phyloP scores from a whole-genome alignment of 306 rosid species.

The Vigna radiata region DNA sequence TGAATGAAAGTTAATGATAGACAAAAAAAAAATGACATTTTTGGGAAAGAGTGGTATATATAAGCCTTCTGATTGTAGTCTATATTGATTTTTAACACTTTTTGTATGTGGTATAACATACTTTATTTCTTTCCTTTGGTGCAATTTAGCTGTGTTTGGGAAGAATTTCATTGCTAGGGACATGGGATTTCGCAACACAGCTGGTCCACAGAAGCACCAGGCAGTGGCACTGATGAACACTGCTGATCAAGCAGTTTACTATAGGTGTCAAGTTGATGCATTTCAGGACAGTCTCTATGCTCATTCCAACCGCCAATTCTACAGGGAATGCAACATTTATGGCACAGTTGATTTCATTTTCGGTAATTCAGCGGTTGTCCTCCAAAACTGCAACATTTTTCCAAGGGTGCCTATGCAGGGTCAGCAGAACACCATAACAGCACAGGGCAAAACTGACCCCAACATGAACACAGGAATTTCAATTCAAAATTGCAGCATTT shows the following conservation, averaged over 20 bases:
- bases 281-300: constrained; percentile 77
- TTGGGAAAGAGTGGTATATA: neutral
- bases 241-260: constrained; percentile 67
- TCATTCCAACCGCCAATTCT: constrained; percentile 70
- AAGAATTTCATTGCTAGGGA: constrained; percentile 65
- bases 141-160: constrained; percentile 46
- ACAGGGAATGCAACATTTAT: constrained; percentile 64
- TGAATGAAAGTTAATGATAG: neutral
- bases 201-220: constrained; percentile 77
- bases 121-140: neutral
- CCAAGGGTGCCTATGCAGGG: constrained; percentile 62
- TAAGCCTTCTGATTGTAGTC: neutral
- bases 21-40: neutral
- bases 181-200: constrained; percentile 73
- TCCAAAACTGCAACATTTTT: constrained; percentile 66
- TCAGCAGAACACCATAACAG: constrained; percentile 79
- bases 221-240: constrained; percentile 79
- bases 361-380: constrained; percentile 70
- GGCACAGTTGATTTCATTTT: constrained; percentile 89
- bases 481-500: constrained; percentile 61
- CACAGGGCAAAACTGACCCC: constrained; percentile 81
- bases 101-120: neutral
- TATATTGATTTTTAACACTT: neutral
- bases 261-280: constrained; percentile 66
- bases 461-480: constrained; percentile 78